A percentile compares a stretch with the other conserved stretches of the same genome.
phyloP scores from a whole-genome alignment of 1,284 basidiomycete species.

The Apiotrichum brassicae region DNA sequence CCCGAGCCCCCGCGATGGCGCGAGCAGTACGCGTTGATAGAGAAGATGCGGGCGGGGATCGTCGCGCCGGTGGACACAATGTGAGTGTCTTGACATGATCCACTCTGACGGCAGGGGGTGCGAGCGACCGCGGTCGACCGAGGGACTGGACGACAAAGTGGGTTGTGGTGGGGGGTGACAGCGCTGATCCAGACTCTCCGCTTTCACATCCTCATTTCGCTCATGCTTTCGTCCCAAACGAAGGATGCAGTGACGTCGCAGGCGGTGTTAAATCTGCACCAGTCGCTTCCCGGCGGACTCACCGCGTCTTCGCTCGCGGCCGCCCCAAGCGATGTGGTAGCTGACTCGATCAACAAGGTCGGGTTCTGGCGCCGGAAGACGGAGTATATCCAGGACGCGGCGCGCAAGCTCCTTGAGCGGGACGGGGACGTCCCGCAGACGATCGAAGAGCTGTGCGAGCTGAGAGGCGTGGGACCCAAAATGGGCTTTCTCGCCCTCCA shows the following conservation, averaged over 20 bases:
- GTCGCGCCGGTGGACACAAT: slow-evolving; percentile 85
- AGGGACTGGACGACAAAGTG: slow-evolving; percentile 62
- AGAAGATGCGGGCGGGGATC: slow-evolving; percentile 65
- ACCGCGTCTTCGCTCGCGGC: slow-evolving; percentile 64
- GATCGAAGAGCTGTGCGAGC: slow-evolving; percentile 71
- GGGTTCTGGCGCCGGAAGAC: slow-evolving; percentile 91
- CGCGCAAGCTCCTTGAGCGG: slow-evolving; percentile 61
- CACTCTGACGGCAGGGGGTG: slow-evolving; percentile 25
- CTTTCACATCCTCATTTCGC: slow-evolving; percentile 77
- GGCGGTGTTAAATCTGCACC: slow-evolving; percentile 70
- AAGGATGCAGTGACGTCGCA: slow-evolving; percentile 82
- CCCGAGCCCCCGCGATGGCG: slow-evolving; percentile 67
- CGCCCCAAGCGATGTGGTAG: slow-evolving; percentile 60
- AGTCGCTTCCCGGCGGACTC: slow-evolving; percentile 66
- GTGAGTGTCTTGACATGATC: slow-evolving; percentile 53
- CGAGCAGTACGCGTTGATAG: slow-evolving; percentile 67
- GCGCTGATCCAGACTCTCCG: slow-evolving; percentile 57
- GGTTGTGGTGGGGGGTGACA: background rate
- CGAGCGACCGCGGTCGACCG: slow-evolving; percentile 28
- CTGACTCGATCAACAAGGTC: slow-evolving; percentile 75
- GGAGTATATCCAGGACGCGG: slow-evolving; percentile 61
- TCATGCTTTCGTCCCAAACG: slow-evolving; percentile 94
- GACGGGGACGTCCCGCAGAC: slow-evolving; percentile 73
- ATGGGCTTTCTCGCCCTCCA: slow-evolving; percentile 84
- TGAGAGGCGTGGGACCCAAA: slow-evolving; percentile 86